Evolutionary conservation across 345 rosid species (phyloP), one percentile per base, ranked within the genome.

Genomic region (Rhodamnia argentea): DNA sequence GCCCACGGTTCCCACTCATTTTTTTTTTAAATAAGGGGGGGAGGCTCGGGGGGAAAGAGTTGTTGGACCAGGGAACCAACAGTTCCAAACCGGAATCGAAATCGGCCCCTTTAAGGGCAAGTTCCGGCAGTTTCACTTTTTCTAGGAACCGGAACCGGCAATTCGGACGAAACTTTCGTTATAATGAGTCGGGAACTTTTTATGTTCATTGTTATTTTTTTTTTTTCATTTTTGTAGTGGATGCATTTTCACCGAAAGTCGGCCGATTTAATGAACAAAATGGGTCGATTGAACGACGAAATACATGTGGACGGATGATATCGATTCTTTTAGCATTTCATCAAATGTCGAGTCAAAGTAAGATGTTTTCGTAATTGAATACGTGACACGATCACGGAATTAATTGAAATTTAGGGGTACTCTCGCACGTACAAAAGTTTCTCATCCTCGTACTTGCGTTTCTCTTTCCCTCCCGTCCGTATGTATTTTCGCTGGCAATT

Each of bases 271-370:
- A 50, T 6, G 12, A 50, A 51, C 52, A 14, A 12, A 51, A 51
- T 51, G 52, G 5, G 0, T 37, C 1, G 7, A 37, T 37, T 37
- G 0, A 18, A 11, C 11, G 2, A 0, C 1, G 1, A 9, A 37
- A 18, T 9, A 24, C 24, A 9, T 1, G 13, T 11, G 47, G 12
- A 22, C 13, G 7, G 26, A 70, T 1, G 26, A 18, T 70, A 10
- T 18, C 4, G 0, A 70, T 37, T 4, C 8, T 16, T 16, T 60
- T 64, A 24, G 13, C 40, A 70, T 18, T 70, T 5, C 10, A 70
- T 37, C 13, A 12, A 70, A 18, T 37, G 5, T 1, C 14, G 4
- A 10, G 26, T 32, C 81, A 20, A 18, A 40, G 26, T 40, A 37
- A 32, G 26, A 18, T 70, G 42, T 5, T 70, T 42, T 2, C 13